Evolutionary conservation across 345 rosid genomes (phyloP).

Genomic region (Microthlaspi erraticum): DNA sequence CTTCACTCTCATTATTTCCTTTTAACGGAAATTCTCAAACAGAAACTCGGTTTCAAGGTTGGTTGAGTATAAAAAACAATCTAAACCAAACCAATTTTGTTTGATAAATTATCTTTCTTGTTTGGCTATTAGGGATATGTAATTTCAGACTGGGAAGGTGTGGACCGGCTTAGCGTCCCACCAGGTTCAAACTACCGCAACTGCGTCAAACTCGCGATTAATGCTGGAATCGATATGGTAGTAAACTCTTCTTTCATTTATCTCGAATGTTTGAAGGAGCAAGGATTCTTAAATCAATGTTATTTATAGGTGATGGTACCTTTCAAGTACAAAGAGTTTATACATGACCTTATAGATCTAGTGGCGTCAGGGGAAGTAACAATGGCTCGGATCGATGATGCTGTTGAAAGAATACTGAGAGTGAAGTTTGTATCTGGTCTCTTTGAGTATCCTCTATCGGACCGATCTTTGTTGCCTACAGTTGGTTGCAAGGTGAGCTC

Average conservation of each 20-base stretch:
- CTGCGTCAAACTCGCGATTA: conserved; percentile 62
- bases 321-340: conserved; percentile 53
- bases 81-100: neutral
- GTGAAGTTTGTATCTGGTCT: conserved; percentile 88
- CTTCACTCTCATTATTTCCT: conserved; percentile 72
- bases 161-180: conserved; percentile 60
- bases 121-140: conserved; percentile 61
- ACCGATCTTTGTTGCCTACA: conserved; percentile 63
- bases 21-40: conserved; percentile 73
- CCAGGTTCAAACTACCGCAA: conserved; percentile 65
- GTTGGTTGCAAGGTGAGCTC: conserved; percentile 82
- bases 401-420: conserved; percentile 83
- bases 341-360: conserved; percentile 54
- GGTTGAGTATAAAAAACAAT: neutral
- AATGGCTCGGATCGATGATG: conserved; percentile 71
- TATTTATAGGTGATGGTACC: conserved; percentile 82
- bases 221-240: conserved; percentile 97
- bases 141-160: conserved; percentile 82
- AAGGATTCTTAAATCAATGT: conserved; percentile 10
- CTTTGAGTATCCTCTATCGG: conserved; percentile 75
- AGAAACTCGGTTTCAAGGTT: conserved; percentile 84
- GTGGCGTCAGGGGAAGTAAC: conserved; percentile 77
- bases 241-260: neutral
- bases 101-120: neutral
- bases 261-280: conserved; percentile 10